These are phyloP conservation scores for Aspergillus hortae DNA, from an alignment of 2,329 filamentous ascomycete genomes.

Conservation along the genomic window DNA sequence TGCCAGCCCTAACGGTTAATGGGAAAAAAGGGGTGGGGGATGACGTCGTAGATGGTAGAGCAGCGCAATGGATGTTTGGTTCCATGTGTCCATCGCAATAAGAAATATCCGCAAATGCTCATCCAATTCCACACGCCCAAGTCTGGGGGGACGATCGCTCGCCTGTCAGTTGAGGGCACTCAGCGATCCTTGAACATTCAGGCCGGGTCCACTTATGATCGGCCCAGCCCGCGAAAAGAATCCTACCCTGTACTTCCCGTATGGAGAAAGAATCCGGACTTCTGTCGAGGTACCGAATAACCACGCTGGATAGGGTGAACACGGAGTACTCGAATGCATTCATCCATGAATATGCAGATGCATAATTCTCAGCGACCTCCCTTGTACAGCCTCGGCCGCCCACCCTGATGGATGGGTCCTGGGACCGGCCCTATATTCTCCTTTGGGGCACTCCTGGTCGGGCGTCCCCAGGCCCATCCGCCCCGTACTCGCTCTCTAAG, in stretches of 20 bases:
- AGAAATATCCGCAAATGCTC: background rate
- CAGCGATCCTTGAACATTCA: background rate
- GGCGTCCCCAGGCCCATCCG: background rate
- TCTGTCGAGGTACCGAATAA: too few relatives aligned
- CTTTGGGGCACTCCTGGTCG: background rate
- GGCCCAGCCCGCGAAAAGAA: background rate
- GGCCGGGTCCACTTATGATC: background rate
- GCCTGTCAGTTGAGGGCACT: background rate
- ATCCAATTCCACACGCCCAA: background rate
- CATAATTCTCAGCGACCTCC: background rate
- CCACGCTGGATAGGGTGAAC: too few relatives aligned
- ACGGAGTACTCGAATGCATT: background rate
- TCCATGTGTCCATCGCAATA: background rate
- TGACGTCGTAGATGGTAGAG: background rate
- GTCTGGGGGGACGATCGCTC: background rate
- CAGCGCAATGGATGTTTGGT: background rate
- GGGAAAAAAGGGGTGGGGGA: background rate
- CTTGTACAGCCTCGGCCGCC: constrained; percentile 2
- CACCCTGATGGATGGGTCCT: background rate
- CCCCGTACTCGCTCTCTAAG: background rate
- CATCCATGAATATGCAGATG: background rate
- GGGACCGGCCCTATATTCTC: background rate
- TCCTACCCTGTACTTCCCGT: background rate
- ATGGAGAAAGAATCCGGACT: background rate
- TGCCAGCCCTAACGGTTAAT: too few relatives aligned